Evolutionary conservation across 305 asterid genomes (phyloP).

Genomic region (Ruellia speciosa): DNA sequence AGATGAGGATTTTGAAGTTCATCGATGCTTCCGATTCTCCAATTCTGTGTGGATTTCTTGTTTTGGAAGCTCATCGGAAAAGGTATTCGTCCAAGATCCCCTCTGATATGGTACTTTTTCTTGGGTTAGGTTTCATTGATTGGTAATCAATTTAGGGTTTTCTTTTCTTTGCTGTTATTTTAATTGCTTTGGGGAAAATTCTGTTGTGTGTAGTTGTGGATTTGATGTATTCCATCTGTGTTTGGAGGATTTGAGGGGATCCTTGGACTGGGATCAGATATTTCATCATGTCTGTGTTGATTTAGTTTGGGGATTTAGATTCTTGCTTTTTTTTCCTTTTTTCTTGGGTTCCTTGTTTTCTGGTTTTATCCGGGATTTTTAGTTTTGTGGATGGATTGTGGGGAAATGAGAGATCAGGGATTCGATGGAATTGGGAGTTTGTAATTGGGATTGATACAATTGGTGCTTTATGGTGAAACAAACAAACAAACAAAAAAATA

Average conservation of each 20-base stretch:
- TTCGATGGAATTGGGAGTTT: slow-evolving; percentile 45
- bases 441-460: slow-evolving; percentile 37
- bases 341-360: slow-evolving; percentile 11
- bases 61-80: slow-evolving; percentile 80
- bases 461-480: too few species aligned
- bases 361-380: slow-evolving; percentile 16
- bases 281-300: neutral
- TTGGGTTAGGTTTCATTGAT: slow-evolving; percentile 81
- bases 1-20: slow-evolving; percentile 46
- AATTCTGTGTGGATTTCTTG: slow-evolving; percentile 56
- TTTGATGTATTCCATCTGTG: slow-evolving; percentile 33
- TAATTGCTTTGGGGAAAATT: neutral
- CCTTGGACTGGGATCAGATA: slow-evolving; percentile 20
- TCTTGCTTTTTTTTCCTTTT: slow-evolving; percentile 1
- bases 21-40: slow-evolving; percentile 46
- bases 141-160: slow-evolving; percentile 37
- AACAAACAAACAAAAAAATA: too few species aligned
- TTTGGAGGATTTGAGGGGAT: slow-evolving; percentile 32
- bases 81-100: slow-evolving; percentile 88
- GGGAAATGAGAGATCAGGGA: slow-evolving; percentile 23
- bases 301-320: slow-evolving; percentile 13
- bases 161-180: neutral
- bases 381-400: slow-evolving; percentile 21
- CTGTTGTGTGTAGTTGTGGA: slow-evolving; percentile 21
- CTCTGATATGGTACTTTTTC: slow-evolving; percentile 72